Evolutionary conservation across 2,329 filamentous ascomycete genomes (phyloP).

Genomic region (Polytolypa hystricis): DNA sequence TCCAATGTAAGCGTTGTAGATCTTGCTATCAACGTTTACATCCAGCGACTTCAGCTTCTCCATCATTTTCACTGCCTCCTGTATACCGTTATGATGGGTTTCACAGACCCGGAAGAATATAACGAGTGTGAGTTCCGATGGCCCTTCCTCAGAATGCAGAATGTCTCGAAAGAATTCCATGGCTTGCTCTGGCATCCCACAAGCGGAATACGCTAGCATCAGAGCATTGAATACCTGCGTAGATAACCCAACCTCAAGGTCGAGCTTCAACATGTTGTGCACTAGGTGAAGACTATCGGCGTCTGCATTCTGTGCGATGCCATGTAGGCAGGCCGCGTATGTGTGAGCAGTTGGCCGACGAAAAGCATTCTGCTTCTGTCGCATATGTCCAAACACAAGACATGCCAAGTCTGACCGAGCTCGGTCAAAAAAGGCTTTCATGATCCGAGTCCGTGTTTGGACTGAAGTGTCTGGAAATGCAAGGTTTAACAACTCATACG

Average conservation of each 20-base stretch:
- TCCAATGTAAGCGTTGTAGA: constrained; percentile 68
- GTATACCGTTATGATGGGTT: constrained; percentile 33
- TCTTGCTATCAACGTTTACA: constrained; percentile 59
- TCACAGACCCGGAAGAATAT: constrained; percentile 75
- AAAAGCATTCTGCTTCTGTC: constrained; percentile 53
- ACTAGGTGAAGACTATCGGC: constrained; percentile 59
- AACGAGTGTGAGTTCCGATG: constrained; percentile 67
- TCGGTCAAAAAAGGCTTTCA: constrained; percentile 71
- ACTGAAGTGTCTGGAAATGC: constrained; percentile 54
- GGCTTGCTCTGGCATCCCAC: constrained; percentile 54
- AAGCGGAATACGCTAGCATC: constrained; percentile 73
- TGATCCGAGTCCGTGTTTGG: constrained; percentile 56
- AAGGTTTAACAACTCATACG: constrained; percentile 47
- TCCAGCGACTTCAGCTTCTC: constrained; percentile 57
- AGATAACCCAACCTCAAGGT: constrained; percentile 63
- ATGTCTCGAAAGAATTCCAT: constrained; percentile 79
- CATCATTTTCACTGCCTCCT: constrained; percentile 43
- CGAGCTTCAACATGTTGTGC: constrained; percentile 91
- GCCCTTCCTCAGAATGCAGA: constrained; percentile 71
- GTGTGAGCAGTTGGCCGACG: constrained; percentile 60
- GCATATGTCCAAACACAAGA: constrained; percentile 87
- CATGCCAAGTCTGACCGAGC: constrained; percentile 73
- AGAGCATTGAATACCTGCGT: constrained; percentile 72
- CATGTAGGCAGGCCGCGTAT: constrained; percentile 68
- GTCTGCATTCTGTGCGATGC: constrained; percentile 53